Percentiles rank a stretch among this genome's conserved stretches.
Evolutionary conservation across 1,139 yeast species (phyloP).

Genomic region (Suhomyces kunorum): DNA sequence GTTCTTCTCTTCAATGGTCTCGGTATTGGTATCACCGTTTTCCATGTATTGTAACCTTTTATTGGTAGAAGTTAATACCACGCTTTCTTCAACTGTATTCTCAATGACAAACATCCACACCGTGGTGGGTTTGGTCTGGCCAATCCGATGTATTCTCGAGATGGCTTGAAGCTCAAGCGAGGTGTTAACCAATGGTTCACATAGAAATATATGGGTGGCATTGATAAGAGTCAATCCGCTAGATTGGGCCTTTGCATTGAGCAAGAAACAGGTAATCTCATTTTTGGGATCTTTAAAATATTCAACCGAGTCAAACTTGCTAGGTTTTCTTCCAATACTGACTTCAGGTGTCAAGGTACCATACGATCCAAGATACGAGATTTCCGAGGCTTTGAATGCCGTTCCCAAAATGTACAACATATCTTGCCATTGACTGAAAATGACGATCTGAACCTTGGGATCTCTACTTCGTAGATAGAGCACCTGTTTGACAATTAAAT

Average conservation of each 20-base stretch:
- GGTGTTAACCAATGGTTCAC: constrained; percentile 90
- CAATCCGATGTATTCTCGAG: constrained; percentile 88
- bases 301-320: constrained; percentile 50
- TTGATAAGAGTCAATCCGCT: constrained; percentile 88
- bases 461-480: constrained; percentile 59
- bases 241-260: constrained; percentile 85
- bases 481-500: constrained; percentile 74
- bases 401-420: constrained; percentile 64
- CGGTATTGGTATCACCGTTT: constrained; percentile 8
- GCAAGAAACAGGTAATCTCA: constrained; percentile 72
- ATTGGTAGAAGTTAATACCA: constrained; percentile 58
- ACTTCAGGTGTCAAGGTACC: constrained; percentile 40
- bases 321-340: constrained; percentile 31
- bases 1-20: constrained; percentile 22
- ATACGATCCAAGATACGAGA: constrained; percentile 50
- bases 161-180: constrained; percentile 89
- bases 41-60: constrained; percentile 46
- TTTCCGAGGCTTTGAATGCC: constrained; percentile 64
- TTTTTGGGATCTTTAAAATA: constrained; percentile 61
- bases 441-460: constrained; percentile 71
- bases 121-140: constrained; percentile 75
- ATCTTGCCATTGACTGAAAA: constrained; percentile 87
- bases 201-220: constrained; percentile 85
- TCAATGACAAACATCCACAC: constrained; percentile 90
- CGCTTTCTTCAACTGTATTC: constrained; percentile 88